Evolutionary conservation across 2,329 filamentous ascomycete genomes (phyloP).

Genomic region (Aspergillus sergii): DNA sequence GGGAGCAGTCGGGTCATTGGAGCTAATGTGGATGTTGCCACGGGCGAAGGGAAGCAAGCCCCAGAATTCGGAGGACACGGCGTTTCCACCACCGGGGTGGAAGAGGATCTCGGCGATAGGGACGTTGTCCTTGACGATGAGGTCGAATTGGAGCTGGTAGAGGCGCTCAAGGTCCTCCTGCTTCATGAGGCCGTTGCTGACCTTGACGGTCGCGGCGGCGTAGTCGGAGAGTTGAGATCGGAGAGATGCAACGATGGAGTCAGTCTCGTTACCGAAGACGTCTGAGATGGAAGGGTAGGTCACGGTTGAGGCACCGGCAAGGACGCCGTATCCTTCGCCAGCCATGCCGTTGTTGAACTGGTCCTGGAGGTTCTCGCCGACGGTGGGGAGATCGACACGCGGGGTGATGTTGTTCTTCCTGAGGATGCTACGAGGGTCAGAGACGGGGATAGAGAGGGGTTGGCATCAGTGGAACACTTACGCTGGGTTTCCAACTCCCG

Average conservation of each 20-base stretch:
- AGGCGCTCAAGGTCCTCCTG: conserved; percentile 25
- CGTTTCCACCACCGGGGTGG: conserved; percentile 18
- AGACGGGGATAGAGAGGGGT: neutral
- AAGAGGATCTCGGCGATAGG: conserved; percentile 30
- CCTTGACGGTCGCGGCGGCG: conserved; percentile 27
- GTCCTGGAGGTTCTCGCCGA: conserved; percentile 41
- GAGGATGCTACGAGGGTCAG: conserved; percentile 23
- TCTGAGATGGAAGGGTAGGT: conserved; percentile 12
- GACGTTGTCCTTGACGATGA: conserved; percentile 28
- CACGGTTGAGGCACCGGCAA: conserved; percentile 8
- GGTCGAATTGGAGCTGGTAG: conserved; percentile 29
- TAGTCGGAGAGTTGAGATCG: conserved; percentile 15
- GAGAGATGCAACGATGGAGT: conserved; percentile 1
- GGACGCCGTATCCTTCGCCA: neutral
- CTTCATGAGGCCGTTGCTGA: conserved; percentile 24
- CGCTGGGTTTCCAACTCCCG: conserved; percentile 56
- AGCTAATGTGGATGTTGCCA: conserved; percentile 29
- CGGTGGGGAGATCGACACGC: conserved; percentile 37
- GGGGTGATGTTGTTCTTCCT: conserved; percentile 28
- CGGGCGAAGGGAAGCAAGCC: conserved; percentile 30
- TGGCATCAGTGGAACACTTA: neutral
- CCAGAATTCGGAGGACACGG: conserved; percentile 28
- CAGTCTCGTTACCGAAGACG: conserved; percentile 12
- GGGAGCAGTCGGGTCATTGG: conserved; percentile 19
- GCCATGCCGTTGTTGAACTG: conserved; percentile 13